These are phyloP conservation scores for Inga laurina DNA, from an alignment of 306 rosid genomes.

Conservation along the genomic window DNA sequence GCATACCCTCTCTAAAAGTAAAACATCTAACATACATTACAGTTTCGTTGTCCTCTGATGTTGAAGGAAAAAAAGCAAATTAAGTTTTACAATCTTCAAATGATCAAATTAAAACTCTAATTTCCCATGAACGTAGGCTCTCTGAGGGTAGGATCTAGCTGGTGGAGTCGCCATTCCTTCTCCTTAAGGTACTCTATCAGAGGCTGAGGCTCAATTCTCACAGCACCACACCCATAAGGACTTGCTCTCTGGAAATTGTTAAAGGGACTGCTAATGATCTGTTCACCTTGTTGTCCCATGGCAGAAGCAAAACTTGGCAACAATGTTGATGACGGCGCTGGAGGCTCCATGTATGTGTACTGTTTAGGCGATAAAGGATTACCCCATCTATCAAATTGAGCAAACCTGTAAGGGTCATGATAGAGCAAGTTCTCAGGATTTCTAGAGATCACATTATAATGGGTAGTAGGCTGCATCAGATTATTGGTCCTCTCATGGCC, in stretches of 20 bases:
- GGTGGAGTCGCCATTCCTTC: conserved; percentile 77
- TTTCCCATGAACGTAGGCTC: conserved; percentile 74
- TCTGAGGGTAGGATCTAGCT: conserved; percentile 55
- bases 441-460: conserved; percentile 36
- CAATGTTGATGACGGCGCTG: conserved; percentile 48
- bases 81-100: conserved; percentile 20
- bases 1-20: conserved; percentile 24
- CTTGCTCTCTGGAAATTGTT: conserved; percentile 62
- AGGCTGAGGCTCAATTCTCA: conserved; percentile 67
- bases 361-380: conserved; percentile 47
- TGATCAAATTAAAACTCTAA: conserved; percentile 24
- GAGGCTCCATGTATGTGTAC: conserved; percentile 47
- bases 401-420: conserved; percentile 44
- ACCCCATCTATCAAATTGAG: conserved; percentile 52
- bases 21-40: conserved; percentile 39
- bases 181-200: conserved; percentile 73
- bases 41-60: not conserved
- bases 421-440: conserved; percentile 43
- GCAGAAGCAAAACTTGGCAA: conserved; percentile 50
- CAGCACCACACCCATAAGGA: conserved; percentile 63
- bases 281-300: conserved; percentile 43
- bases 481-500: conserved; percentile 43
- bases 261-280: conserved; percentile 39
- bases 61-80: conserved; percentile 26
- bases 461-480: conserved; percentile 47